A percentile compares a stretch with the other conserved stretches of the same genome.
Conservation (phyloP, 805 yeast genomes). For the Schwanniomyces yamadae region DNA sequence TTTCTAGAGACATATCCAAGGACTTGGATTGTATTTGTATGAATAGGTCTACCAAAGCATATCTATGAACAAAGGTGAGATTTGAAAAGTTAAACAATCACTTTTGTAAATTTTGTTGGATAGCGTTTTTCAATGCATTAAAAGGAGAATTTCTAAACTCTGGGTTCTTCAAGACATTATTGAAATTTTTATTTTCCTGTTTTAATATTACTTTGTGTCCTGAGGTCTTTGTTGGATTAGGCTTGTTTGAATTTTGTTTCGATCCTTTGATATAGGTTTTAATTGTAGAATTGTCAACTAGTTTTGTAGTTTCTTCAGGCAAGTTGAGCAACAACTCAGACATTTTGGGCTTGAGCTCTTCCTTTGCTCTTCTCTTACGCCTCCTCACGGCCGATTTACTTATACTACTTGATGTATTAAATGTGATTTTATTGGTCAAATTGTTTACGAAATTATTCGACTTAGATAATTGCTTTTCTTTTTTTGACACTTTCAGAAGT, state of each 20-base stretch:
- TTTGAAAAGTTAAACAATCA: too few relatives aligned
- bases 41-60: too few relatives aligned
- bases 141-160: conserved; percentile 62
- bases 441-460: conserved; percentile 35
- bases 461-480: conserved; percentile 47
- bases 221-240: conserved; percentile 46
- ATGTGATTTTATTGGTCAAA: conserved; percentile 25
- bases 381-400: conserved; percentile 68
- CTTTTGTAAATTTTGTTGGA: conserved; percentile 20
- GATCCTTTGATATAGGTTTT: conserved; percentile 20
- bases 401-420: conserved; percentile 44
- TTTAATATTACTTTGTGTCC: conserved; percentile 50
- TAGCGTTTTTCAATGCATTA: conserved; percentile 60
- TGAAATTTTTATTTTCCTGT: conserved; percentile 59
- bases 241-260: conserved; percentile 38
- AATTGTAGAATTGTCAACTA: conserved; percentile 11
- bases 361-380: conserved; percentile 58
- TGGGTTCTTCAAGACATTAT: conserved; percentile 52
- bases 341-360: conserved; percentile 66
- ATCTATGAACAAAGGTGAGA: too few relatives aligned
- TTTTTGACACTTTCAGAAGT: conserved; percentile 51
- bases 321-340: conserved; percentile 58
- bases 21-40: too few relatives aligned
- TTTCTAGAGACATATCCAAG: too few relatives aligned
- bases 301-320: conserved; percentile 29